phyloP scores from a whole-genome alignment of 2,329 filamentous ascomycete species.

The Xylaria hypoxylon region DNA sequence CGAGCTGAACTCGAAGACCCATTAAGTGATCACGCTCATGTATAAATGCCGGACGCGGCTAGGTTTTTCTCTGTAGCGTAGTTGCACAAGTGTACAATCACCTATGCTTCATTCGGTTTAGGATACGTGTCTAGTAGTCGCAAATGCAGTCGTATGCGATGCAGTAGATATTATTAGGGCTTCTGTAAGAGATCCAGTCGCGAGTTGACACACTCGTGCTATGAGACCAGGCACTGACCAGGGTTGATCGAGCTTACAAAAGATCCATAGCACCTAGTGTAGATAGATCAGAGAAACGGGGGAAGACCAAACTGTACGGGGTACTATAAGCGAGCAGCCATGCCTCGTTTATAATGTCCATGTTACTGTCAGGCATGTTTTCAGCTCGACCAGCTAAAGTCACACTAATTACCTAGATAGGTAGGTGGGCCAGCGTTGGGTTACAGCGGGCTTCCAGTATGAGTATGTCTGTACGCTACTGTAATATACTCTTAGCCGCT shows the following conservation, averaged over 20 bases:
- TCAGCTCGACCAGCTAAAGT: conserved; percentile 27
- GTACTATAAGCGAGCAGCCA: background rate
- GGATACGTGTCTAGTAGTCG: conserved; percentile 1
- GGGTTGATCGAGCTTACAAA: background rate
- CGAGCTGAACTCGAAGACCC: conserved; percentile 48
- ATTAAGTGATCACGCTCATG: conserved; percentile 20
- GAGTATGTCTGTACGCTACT: too few relatives aligned
- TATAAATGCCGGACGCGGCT: conserved; percentile 14
- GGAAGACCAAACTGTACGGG: too few relatives aligned
- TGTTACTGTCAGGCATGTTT: conserved; percentile 9
- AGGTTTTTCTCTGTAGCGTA: background rate
- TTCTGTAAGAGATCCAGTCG: background rate
- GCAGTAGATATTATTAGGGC: too few relatives aligned
- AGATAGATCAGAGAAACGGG: too few relatives aligned
- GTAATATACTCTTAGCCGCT: background rate
- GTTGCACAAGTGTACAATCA: too few relatives aligned
- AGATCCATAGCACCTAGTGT: too few relatives aligned
- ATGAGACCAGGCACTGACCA: too few relatives aligned
- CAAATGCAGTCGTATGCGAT: background rate
- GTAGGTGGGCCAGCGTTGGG: too few relatives aligned
- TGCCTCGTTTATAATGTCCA: background rate
- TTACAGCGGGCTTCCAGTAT: too few relatives aligned
- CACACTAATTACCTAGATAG: too few relatives aligned
- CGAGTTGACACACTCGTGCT: too few relatives aligned
- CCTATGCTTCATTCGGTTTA: conserved; percentile 14